Evolutionary conservation across 495 filamentous ascomycete genomes (phyloP).

Genomic region (Penicillium simplicissimum): DNA sequence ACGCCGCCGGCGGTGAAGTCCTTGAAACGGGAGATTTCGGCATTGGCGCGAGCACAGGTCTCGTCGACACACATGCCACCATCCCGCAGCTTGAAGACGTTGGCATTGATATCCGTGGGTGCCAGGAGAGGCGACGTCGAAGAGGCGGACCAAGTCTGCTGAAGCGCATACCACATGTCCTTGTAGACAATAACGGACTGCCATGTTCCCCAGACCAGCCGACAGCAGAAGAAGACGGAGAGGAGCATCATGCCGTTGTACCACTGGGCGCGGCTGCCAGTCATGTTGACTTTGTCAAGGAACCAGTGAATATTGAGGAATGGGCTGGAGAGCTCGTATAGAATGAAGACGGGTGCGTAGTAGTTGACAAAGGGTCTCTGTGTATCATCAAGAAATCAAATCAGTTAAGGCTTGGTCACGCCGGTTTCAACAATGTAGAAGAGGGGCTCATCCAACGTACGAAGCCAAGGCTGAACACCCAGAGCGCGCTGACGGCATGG

Average conservation of each 20-base stretch:
- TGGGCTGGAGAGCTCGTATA: slow-evolving; percentile 94
- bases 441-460: slow-evolving; percentile 56
- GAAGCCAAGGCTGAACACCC: slow-evolving; percentile 89
- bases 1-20: slow-evolving; percentile 50
- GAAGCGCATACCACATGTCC: slow-evolving; percentile 73
- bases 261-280: slow-evolving; percentile 76
- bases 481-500: slow-evolving; percentile 81
- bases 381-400: not conserved
- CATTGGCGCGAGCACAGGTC: slow-evolving; percentile 37
- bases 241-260: slow-evolving; percentile 76
- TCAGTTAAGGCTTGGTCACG: not conserved
- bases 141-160: slow-evolving; percentile 42
- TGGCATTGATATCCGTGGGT: slow-evolving; percentile 35
- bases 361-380: slow-evolving; percentile 93
- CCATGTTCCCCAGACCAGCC: slow-evolving; percentile 89
- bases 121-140: slow-evolving; percentile 23
- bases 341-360: slow-evolving; percentile 88
- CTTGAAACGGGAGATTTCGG: slow-evolving; percentile 55
- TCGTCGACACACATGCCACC: slow-evolving; percentile 37
- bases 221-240: slow-evolving; percentile 79
- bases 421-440: not conserved
- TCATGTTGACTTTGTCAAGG: slow-evolving; percentile 95
- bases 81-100: slow-evolving; percentile 40
- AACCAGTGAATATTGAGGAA: slow-evolving; percentile 99
- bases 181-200: slow-evolving; percentile 72